These are phyloP conservation scores for Quercus aquifolioides DNA, from an alignment of 306 rosid species.

Conservation along the genomic window DNA sequence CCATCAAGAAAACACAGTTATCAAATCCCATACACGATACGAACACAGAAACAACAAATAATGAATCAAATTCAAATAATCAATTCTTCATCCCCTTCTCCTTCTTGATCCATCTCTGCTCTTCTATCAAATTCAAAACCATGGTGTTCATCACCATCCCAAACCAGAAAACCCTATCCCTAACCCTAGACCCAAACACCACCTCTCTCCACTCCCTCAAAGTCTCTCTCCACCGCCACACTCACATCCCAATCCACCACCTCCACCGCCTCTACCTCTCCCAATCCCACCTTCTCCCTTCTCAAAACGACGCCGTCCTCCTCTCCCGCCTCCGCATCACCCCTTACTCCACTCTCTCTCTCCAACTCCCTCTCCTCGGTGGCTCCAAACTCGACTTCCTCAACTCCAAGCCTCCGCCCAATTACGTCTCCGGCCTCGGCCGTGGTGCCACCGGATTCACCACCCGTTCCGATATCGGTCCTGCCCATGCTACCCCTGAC, in stretches of 20 bases:
- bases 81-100: too few species aligned
- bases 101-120: too few species aligned
- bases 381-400: constrained; percentile 68
- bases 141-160: constrained; percentile 72
- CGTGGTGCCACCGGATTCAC: constrained; percentile 97
- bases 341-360: constrained; percentile 42
- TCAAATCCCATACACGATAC: too few species aligned
- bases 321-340: constrained; percentile 50
- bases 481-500: constrained; percentile 83
- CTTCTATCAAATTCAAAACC: too few species aligned
- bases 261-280: constrained; percentile 69
- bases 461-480: constrained; percentile 81
- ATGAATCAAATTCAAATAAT: too few species aligned
- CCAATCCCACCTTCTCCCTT: constrained; percentile 37
- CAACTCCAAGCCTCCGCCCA: constrained; percentile 76
- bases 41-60: too few species aligned
- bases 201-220: constrained; percentile 55
- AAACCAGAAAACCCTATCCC: constrained; percentile 43
- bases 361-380: constrained; percentile 36
- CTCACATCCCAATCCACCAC: constrained; percentile 39
- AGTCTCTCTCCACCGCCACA: constrained; percentile 40
- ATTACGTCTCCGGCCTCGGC: constrained; percentile 86
- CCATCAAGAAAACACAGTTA: too few species aligned
- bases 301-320: constrained; percentile 26
- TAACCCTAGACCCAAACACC: constrained; percentile 54